Evolutionary conservation across 2,329 filamentous ascomycete genomes (phyloP).

Genomic region (Diaporthe ampelina): DNA sequence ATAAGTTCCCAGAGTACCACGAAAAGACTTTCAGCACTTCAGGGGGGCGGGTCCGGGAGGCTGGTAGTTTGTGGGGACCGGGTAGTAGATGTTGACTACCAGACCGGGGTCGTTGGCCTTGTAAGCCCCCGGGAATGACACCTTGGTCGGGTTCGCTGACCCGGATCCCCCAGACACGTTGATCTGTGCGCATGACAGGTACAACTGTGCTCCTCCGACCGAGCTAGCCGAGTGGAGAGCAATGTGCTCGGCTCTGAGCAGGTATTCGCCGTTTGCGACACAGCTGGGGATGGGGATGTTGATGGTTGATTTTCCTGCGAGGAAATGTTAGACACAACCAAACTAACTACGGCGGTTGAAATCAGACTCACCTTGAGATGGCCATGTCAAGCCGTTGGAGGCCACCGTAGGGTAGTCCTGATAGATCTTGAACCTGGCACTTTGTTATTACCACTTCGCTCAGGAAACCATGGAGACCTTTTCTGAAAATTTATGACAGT

Average conservation of each 20-base stretch:
- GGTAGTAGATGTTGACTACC: constrained; percentile 58
- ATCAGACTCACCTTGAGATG: constrained; percentile 50
- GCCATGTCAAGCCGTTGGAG: constrained; percentile 55
- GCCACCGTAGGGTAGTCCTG: constrained; percentile 56
- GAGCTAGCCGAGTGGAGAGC: constrained; percentile 59
- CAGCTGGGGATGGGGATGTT: constrained; percentile 58
- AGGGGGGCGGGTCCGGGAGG: constrained; percentile 43
- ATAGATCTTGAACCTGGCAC: constrained; percentile 57
- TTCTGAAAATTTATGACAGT: too few species aligned
- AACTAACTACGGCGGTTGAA: too few species aligned
- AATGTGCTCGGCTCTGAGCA: constrained; percentile 63
- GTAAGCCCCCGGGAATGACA: constrained; percentile 60
- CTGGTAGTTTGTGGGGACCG: constrained; percentile 54
- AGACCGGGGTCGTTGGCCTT: constrained; percentile 56
- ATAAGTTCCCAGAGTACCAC: not conserved
- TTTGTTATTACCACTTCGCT: not conserved
- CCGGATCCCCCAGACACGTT: constrained; percentile 58
- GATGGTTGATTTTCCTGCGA: constrained; percentile 50
- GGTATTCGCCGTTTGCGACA: constrained; percentile 63
- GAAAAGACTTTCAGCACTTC: constrained; percentile 32
- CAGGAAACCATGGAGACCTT: too few species aligned
- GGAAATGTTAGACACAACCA: not conserved
- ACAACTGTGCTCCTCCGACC: constrained; percentile 60
- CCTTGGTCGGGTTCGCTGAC: constrained; percentile 52
- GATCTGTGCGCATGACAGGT: constrained; percentile 59